Conservation (phyloP, 805 yeast species). For the Metschnikowia cubensis region DNA sequence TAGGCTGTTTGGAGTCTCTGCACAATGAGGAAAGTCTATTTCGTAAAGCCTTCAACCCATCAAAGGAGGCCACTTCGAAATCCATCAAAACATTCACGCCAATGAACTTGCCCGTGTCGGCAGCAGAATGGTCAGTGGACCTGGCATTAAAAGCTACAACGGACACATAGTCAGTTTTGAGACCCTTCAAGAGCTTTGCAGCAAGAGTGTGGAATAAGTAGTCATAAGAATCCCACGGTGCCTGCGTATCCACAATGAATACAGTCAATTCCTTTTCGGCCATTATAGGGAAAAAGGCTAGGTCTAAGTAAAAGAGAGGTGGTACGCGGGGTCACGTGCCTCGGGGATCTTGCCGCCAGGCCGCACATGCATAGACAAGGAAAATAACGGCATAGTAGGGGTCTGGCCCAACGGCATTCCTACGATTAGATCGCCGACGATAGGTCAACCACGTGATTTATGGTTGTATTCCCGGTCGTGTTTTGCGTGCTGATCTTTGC, state of each 20-base stretch:
- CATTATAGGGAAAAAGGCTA: constrained; percentile 13
- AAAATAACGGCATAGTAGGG: not conserved
- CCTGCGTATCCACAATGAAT: constrained; percentile 49
- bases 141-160: constrained; percentile 27
- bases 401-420: constrained; percentile 1
- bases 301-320: not conserved
- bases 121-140: constrained; percentile 14
- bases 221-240: constrained; percentile 38
- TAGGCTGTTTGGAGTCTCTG: not conserved
- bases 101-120: constrained; percentile 12
- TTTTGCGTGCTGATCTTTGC: not conserved
- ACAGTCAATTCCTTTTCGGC: constrained; percentile 40
- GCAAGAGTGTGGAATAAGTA: constrained; percentile 41
- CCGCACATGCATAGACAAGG: not conserved
- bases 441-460: not conserved
- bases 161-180: constrained; percentile 40
- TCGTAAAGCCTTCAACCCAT: constrained; percentile 9
- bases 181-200: constrained; percentile 37
- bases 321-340: not conserved
- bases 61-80: constrained; percentile 20
- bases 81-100: constrained; percentile 17
- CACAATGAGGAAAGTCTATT: constrained; percentile 9
- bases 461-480: not conserved
- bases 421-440: not conserved
- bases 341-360: not conserved